A percentile compares a stretch with the other conserved stretches of the same genome.
phyloP scores from a whole-genome alignment of 2,329 filamentous ascomycete genomes.

The Rhinocladiella mackenziei region DNA sequence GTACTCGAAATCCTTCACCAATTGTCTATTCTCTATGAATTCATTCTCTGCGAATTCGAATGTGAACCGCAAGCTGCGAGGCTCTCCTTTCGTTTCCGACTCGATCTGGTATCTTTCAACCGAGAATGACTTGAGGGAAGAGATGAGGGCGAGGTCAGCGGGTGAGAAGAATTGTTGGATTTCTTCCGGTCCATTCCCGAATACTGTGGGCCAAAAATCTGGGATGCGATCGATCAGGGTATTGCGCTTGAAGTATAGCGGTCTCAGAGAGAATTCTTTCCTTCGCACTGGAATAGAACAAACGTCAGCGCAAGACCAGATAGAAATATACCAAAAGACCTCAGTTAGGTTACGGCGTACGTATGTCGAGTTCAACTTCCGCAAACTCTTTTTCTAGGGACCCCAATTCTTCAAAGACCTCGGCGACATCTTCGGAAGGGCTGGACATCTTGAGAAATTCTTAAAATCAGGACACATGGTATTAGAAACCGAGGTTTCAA shows the following conservation, averaged over 20 bases:
- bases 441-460: constrained; percentile 10
- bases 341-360: constrained; percentile 50
- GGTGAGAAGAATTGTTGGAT: constrained; percentile 86
- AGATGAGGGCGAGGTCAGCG: constrained; percentile 69
- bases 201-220: constrained; percentile 91
- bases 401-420: constrained; percentile 57
- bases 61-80: constrained; percentile 70
- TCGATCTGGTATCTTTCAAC: constrained; percentile 77
- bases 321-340: background rate
- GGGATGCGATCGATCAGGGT: constrained; percentile 67
- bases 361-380: constrained; percentile 73
- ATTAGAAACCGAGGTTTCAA: background rate
- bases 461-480: background rate
- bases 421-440: constrained; percentile 30
- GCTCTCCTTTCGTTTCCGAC: constrained; percentile 62
- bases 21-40: constrained; percentile 69
- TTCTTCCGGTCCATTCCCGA: constrained; percentile 80
- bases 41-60: constrained; percentile 80
- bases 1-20: constrained; percentile 93
- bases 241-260: constrained; percentile 73
- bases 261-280: constrained; percentile 31
- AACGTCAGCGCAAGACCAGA: constrained; percentile 5
- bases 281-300: constrained; percentile 19
- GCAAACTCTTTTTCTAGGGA: constrained; percentile 80
- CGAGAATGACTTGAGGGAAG: constrained; percentile 63